These are phyloP conservation scores for Sisymbrium altissimum DNA, from an alignment of 345 rosid species.

Conservation along the genomic window DNA sequence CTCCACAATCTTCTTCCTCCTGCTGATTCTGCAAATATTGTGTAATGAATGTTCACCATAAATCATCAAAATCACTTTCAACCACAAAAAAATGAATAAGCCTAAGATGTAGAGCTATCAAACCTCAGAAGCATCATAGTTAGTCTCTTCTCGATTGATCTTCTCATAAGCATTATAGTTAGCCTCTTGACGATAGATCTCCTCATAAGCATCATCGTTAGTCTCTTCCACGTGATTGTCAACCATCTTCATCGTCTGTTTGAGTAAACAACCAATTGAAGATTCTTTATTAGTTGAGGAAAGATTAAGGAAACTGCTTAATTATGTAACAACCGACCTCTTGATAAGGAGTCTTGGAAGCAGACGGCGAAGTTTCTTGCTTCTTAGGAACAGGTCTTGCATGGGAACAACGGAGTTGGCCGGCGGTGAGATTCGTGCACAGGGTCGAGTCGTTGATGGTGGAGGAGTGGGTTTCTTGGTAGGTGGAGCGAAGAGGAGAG, in stretches of 20 bases:
- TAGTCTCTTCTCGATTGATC: constrained; percentile 4
- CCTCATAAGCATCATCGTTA: constrained; percentile 16
- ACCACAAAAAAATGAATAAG: not conserved
- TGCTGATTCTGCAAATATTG: not conserved
- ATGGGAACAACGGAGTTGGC: not conserved
- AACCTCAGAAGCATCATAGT: constrained; percentile 24
- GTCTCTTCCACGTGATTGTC: constrained; percentile 3
- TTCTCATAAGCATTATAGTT: constrained; percentile 20
- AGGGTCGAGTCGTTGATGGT: not conserved
- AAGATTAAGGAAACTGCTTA: not conserved
- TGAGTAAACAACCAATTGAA: too few species aligned
- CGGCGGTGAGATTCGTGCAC: not conserved
- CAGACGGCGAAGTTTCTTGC: constrained; percentile 15
- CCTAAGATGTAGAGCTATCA: not conserved
- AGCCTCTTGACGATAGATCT: constrained; percentile 4
- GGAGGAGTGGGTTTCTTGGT: constrained; percentile 1
- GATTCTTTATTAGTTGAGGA: not conserved
- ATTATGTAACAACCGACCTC: constrained; percentile 9
- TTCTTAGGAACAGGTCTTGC: not conserved
- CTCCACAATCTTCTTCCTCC: constrained; percentile 27
- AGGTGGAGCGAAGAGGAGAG: constrained; percentile 12
- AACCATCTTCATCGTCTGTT: constrained; percentile 18
- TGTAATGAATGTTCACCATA: not conserved
- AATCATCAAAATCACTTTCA: not conserved
- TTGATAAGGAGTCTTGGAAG: constrained; percentile 4